A percentile compares a stretch with the other conserved stretches of the same genome.
These are phyloP conservation scores for Fonsecaea multimorphosa DNA, from an alignment of 2,329 filamentous ascomycete genomes.

Conservation along the genomic window DNA sequence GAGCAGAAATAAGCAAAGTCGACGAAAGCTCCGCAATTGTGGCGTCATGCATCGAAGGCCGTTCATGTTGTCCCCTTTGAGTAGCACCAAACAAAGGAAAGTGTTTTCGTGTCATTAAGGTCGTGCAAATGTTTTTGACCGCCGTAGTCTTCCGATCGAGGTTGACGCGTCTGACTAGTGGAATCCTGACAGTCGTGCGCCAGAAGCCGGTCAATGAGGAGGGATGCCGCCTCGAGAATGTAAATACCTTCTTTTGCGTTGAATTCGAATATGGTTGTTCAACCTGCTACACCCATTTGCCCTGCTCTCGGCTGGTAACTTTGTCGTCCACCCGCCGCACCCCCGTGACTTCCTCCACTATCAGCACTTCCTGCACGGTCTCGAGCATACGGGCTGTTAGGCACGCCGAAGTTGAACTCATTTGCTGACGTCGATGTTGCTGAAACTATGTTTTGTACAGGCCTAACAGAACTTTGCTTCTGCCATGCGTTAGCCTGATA, in stretches of 20 bases:
- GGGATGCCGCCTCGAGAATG: slow-evolving; percentile 6
- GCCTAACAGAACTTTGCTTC: slow-evolving; percentile 81
- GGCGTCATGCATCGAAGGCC: background rate
- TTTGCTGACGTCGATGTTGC: slow-evolving; percentile 24
- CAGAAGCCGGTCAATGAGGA: background rate
- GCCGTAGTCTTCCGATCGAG: background rate
- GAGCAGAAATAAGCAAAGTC: background rate
- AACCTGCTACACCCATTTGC: slow-evolving; percentile 36
- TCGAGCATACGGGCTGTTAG: slow-evolving; percentile 38
- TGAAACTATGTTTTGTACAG: slow-evolving; percentile 59
- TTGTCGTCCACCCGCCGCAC: slow-evolving; percentile 32
- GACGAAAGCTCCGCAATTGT: slow-evolving; percentile 11
- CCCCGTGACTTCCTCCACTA: slow-evolving; percentile 35
- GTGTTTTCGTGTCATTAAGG: slow-evolving; percentile 22
- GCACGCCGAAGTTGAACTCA: slow-evolving; percentile 35
- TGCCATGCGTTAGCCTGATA: slow-evolving; percentile 73
- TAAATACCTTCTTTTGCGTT: slow-evolving; percentile 8
- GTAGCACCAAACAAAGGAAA: slow-evolving; percentile 17
- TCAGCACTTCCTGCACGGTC: slow-evolving; percentile 37
- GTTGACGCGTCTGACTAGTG: background rate
- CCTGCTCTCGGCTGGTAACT: slow-evolving; percentile 39
- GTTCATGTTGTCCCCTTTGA: background rate
- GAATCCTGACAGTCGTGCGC: background rate
- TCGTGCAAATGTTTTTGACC: slow-evolving; percentile 15
- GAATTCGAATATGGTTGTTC: slow-evolving; percentile 5